A percentile compares a stretch with the other conserved stretches of the same genome.
These are phyloP conservation scores for Penicillium rolfsii DNA, from an alignment of 2,329 filamentous ascomycete genomes.

Conservation along the genomic window DNA sequence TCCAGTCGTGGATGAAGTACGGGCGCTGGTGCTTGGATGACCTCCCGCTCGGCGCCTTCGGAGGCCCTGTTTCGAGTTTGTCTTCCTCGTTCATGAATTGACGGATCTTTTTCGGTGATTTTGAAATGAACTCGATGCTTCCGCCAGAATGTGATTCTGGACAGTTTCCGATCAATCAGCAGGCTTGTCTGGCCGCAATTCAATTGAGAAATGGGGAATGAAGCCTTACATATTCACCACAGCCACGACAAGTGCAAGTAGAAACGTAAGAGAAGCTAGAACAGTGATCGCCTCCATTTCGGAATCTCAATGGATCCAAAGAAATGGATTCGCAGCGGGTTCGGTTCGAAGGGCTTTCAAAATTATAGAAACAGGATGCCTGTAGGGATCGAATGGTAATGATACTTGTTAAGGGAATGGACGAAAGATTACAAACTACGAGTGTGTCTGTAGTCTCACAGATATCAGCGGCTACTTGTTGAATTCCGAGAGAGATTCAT, in stretches of 20 bases:
- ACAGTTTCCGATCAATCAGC: not conserved
- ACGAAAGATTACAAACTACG: not conserved
- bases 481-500: not conserved
- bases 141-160: slow-evolving; percentile 19
- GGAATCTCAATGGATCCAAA: not conserved
- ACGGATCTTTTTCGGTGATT: slow-evolving; percentile 12
- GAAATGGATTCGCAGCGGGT: not conserved
- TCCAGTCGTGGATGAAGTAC: slow-evolving; percentile 14
- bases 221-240: slow-evolving; percentile 17
- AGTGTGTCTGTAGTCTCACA: not conserved
- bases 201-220: not conserved
- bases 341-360: no score
- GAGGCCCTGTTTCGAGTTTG: slow-evolving; percentile 11
- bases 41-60: not conserved
- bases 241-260: slow-evolving; percentile 15
- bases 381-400: not conserved
- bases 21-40: not conserved
- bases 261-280: slow-evolving; percentile 18
- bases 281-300: slow-evolving; percentile 21
- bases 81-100: slow-evolving; percentile 1
- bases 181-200: not conserved
- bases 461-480: not conserved
- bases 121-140: slow-evolving; percentile 23
- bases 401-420: not conserved
- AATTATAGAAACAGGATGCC: not conserved